A percentile compares a stretch with the other conserved stretches of the same genome.
Evolutionary conservation across 2,329 filamentous ascomycete genomes (phyloP).

Genomic region (Dactylellina drechsleri): DNA sequence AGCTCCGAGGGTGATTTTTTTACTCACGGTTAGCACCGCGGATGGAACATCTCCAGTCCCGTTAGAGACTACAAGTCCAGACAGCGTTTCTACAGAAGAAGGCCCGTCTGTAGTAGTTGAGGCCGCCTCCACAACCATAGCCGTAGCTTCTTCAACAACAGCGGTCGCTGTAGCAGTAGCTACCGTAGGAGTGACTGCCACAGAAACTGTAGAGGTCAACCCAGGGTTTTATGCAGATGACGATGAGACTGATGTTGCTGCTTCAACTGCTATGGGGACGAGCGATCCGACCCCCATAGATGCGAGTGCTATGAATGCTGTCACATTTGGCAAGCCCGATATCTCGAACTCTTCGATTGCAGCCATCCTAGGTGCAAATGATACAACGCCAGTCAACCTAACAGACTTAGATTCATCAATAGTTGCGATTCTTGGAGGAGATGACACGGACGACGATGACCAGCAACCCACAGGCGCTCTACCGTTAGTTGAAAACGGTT

Average conservation of each 20-base stretch:
- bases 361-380: conserved; percentile 23
- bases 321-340: background rate
- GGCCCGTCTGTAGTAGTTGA: conserved; percentile 7
- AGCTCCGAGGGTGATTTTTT: background rate
- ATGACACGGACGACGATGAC: background rate
- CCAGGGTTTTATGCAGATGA: background rate
- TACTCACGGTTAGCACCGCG: background rate
- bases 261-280: conserved; percentile 17
- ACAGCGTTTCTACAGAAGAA: background rate
- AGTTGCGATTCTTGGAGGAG: conserved; percentile 13
- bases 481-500: conserved; percentile 17
- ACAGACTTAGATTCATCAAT: conserved; percentile 21
- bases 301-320: background rate
- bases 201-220: conserved; percentile 31
- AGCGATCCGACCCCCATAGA: conserved; percentile 22
- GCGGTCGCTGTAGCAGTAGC: conserved; percentile 24
- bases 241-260: conserved; percentile 11
- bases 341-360: conserved; percentile 24
- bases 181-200: conserved; percentile 32
- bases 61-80: background rate
- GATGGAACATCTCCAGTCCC: background rate
- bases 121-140: conserved; percentile 35
- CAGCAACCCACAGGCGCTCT: conserved; percentile 1
- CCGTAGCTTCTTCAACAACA: conserved; percentile 36
- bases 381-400: conserved; percentile 19